Evolutionary conservation across 805 yeast genomes (phyloP), one percentile per base, ranked within the genome.

Genomic region (Ogataea pignaliae): DNA sequence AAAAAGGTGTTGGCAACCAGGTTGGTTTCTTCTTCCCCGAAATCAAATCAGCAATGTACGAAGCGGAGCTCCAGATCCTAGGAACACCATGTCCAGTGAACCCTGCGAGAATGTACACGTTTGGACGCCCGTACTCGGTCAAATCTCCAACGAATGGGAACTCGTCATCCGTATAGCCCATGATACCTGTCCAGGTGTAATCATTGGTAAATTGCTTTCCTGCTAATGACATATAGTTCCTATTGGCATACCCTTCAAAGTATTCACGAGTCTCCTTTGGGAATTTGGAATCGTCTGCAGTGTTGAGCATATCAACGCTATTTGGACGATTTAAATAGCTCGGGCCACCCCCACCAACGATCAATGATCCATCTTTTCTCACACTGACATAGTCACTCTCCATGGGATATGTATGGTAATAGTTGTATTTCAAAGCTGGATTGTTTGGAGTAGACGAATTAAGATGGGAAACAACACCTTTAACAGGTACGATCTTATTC

Each of bases 61-160:
- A 58, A 10, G 70, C 75, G 38, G 65, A 52, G 16, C 67, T 46
- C 52, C 63, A 70, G 5, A 72, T 69, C 40, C 78, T 57, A 16
- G 78, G 77, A 77, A 75, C 73, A 26, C 79, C 79, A 54, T 75
- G 79, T 3, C 78, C 79, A 26, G 71, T 66, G 56, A 69, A 75
- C 0, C 79, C 79, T 3, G 76, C 77, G 41, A 64, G 54, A 10
- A 71, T 61, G 45, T 50, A 73, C 15, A 60, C 53, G 42, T 64
- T 60, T 21, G 56, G 52, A 30, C 63, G 56, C 1, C 60, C 61
- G 39, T 40, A 54, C 11, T 29, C 30, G 2, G 56, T 36, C 29
- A 72, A 44, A 37, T 66, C 69, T 17, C 79, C 79, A 14, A 74
- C 75, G 39, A 64, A 63, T 8, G 79, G 79, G 29, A 65, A 50